These are phyloP conservation scores for Uronychia setigera DNA, from an alignment of 73 alveolate genomes.

Conservation along the genomic window DNA sequence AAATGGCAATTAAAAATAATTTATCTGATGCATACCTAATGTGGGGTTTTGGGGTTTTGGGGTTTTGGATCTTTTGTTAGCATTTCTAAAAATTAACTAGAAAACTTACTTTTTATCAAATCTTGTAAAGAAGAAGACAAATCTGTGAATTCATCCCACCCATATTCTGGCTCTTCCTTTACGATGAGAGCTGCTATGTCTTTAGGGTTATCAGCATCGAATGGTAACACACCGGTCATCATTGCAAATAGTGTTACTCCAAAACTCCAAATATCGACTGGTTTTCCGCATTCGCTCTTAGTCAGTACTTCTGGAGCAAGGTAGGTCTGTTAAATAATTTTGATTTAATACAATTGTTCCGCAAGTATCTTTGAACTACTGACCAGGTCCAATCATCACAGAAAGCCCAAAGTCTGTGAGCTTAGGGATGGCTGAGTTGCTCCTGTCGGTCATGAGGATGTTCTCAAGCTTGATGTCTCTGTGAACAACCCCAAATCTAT, in stretches of 20 bases:
- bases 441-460: background rate
- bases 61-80: no score
- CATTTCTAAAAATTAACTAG: no score
- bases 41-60: no score
- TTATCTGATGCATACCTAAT: no score
- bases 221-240: slow-evolving; percentile 24
- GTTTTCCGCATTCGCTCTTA: slow-evolving; percentile 1
- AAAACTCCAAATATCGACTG: slow-evolving; percentile 51
- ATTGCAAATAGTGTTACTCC: slow-evolving; percentile 29
- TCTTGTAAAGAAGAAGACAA: background rate
- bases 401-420: background rate
- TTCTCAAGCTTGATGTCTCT: slow-evolving; percentile 15
- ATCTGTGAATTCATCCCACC: background rate
- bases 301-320: background rate
- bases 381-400: background rate
- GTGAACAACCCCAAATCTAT: background rate
- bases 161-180: background rate
- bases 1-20: no score
- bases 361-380: no score
- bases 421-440: background rate
- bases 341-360: no score
- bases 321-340: background rate
- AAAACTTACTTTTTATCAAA: background rate
- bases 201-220: background rate
- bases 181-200: background rate